Evolutionary conservation across 2,329 filamentous ascomycete genomes (phyloP), one percentile per base, ranked within the genome.

Genomic region (Aureobasidium vineae): DNA sequence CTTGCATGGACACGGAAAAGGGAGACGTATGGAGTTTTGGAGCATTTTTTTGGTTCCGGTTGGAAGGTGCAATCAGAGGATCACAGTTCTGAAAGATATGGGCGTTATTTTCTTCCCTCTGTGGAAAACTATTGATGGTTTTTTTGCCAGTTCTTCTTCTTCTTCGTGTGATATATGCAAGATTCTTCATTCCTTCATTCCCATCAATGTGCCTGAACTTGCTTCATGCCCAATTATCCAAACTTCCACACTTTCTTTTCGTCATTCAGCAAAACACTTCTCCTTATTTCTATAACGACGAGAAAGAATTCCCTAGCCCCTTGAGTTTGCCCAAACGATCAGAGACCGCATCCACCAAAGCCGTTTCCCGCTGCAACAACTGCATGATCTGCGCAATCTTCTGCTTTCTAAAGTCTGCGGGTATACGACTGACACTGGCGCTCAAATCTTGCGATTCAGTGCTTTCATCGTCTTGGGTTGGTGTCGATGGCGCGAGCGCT

Each of bases 271-370:
- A 15, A 15, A 36, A 11, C 33, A 36, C 10, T 36, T 11, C 3
- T 26, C 11, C 21, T 15, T 5, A 21, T 21, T 15, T 33, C 16
- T 43, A 47, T 4, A 61, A 38, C 3, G 59, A 41, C 4, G 59
- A 63, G 11, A 50, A 41, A 4, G 45, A 52, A 41, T 54, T 54
- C 13, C 67, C 67, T 3, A 67, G 49, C 3, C 68, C 69, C 11
- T 53, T 79, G 64, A 91, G 77, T 68, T 81, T 83, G 74, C 88
- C 85, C 69, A 91, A 76, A 66, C 88, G 81, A 66, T 81, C 81
- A 70, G 83, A 86, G 26, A 90, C 84, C 26, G 86, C 88, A 70
- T 90, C 88, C 7, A 91, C 85, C 71, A 91, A 76, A 5, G 87
- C 87, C 54, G 85, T 85, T 77, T 91, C 88, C 33, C 88, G 80